Percentiles rank a stretch among this genome's conserved stretches.
Evolutionary conservation across 2,329 filamentous ascomycete species (phyloP).

Genomic region (Fusarium humuli): DNA sequence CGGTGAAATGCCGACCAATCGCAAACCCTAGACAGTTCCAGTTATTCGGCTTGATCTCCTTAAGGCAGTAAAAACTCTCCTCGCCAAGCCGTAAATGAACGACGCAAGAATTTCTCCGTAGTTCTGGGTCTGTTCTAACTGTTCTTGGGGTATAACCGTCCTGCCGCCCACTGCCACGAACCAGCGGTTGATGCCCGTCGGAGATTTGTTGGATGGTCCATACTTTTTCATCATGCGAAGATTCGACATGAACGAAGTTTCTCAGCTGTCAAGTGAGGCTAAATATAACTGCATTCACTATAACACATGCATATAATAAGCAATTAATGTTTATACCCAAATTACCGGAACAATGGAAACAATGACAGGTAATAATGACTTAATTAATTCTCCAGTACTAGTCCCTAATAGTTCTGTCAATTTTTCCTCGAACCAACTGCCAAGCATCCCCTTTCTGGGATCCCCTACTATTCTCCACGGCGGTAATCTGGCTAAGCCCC

Average conservation of each 20-base stretch:
- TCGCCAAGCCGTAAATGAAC: neutral
- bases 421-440: neutral
- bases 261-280: neutral
- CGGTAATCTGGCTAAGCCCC: neutral
- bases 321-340: neutral
- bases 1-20: neutral
- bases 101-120: neutral
- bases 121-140: neutral
- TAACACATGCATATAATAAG: neutral
- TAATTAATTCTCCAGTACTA: neutral
- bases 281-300: no score
- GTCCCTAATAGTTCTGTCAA: neutral
- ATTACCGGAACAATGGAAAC: neutral
- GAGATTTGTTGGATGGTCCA: neutral
- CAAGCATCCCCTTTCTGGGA: slow-evolving; percentile 19
- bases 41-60: neutral
- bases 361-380: no score
- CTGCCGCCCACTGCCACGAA: no score
- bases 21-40: neutral
- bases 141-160: neutral
- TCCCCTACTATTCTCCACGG: neutral
- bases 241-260: neutral
- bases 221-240: neutral
- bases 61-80: neutral
- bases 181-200: neutral